Evolutionary conservation across 1,284 basidiomycete genomes (phyloP), one percentile per base, ranked within the genome.

Genomic region (Boletus calvinii): DNA sequence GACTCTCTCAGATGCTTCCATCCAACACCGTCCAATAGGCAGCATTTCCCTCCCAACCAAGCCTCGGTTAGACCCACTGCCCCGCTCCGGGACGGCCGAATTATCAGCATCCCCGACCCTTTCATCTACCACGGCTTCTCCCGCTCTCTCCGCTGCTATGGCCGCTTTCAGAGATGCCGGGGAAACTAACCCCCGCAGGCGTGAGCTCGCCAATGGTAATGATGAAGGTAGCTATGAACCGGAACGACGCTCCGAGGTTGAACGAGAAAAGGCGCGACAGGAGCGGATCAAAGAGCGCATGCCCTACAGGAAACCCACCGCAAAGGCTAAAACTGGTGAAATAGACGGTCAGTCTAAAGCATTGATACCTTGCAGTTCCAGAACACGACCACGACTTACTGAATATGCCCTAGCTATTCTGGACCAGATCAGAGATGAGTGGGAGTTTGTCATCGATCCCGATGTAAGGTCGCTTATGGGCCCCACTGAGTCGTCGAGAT

Each of bases 381-480:
- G 9, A 20, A 42, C 17, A 36, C 17, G 38, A 18, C 15, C 35
- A 32, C 20, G 17, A 32, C 50, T 58, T 17, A 53, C 48, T 57
- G 32, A 40, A 48, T 46, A 36, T 7, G 1, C 24, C 39, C 51
- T 59, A 94, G 92, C 85, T 53, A 83, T 97, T 4, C 72, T 98
- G 57, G 84, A 90, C 56, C 83, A 90, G 66, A 90, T 98, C 56
- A 84, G 83, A 62, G 86, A 89, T 59, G 92, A 92, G 53, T 98
- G 94, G 93, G 90, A 91, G 55, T 87, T 92, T 62, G 84, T 95
- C 41, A 83, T 90, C 54, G 84, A 93, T 58, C 82, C 87, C 42
- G 90, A 94, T 68, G 91, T 50, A 39, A 31, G 45, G 43, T 50
- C 31, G 2, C 29, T 47, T 31, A 31, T 7, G 10, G 10, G 44